A percentile compares a stretch with the other conserved stretches of the same genome.
Evolutionary conservation across 1,139 yeast species (phyloP).

Genomic region (Starmera stellimalicola): DNA sequence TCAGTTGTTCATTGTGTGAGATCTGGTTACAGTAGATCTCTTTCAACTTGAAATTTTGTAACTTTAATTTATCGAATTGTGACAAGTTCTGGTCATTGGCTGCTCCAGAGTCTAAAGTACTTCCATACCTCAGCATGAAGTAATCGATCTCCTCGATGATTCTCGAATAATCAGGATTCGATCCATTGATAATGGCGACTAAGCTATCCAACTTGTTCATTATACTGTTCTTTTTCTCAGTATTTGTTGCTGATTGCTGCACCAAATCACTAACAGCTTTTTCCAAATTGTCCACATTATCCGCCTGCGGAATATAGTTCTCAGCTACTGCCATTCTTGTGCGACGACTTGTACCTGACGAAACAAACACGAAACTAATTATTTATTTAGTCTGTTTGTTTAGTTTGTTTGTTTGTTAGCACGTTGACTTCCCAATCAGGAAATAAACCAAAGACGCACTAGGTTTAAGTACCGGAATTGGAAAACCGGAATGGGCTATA

Average conservation of each 20-base stretch:
- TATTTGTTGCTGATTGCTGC: slow-evolving; percentile 3
- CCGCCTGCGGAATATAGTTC: slow-evolving; percentile 15
- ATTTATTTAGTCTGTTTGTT: too few species aligned
- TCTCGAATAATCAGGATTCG: slow-evolving; percentile 4
- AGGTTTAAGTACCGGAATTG: too few species aligned
- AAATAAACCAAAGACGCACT: too few species aligned
- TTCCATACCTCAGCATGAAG: slow-evolving; percentile 6
- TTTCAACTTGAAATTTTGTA: slow-evolving; percentile 13
- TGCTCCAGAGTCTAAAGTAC: neutral
- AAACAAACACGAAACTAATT: too few species aligned
- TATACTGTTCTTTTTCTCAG: slow-evolving; percentile 7
- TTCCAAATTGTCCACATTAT: slow-evolving; percentile 13
- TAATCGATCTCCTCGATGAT: slow-evolving; percentile 5
- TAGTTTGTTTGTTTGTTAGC: too few species aligned
- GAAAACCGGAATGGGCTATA: too few species aligned
- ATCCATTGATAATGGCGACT: slow-evolving; percentile 9
- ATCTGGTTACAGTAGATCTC: slow-evolving; percentile 5
- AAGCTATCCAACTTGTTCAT: slow-evolving; percentile 10
- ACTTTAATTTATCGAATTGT: too few species aligned
- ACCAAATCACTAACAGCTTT: slow-evolving; percentile 8
- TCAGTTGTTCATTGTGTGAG: slow-evolving; percentile 6
- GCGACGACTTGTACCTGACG: too few species aligned
- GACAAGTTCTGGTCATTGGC: too few species aligned
- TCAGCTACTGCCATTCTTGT: slow-evolving; percentile 10
- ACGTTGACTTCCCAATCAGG: too few species aligned